Percentiles rank a stretch among this genome's conserved stretches.
phyloP scores from a whole-genome alignment of 345 rosid species.

The Brassica juncea region DNA sequence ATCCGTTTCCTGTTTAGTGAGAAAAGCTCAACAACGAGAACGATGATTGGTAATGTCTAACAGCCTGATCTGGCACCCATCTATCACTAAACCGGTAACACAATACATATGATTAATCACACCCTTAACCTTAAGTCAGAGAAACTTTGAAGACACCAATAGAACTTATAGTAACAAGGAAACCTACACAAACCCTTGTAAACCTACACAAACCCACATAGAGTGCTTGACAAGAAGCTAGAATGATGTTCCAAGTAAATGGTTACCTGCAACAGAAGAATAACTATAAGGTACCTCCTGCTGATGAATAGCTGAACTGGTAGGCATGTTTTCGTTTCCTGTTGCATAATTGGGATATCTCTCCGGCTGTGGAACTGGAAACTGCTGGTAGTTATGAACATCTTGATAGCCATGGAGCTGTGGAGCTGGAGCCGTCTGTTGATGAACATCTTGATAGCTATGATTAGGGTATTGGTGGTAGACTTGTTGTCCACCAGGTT shows the following conservation, averaged over 20 bases:
- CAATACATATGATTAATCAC: slow-evolving; percentile 13
- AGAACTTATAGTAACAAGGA: slow-evolving; percentile 1
- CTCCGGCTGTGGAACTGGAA: slow-evolving; percentile 52
- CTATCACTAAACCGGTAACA: not conserved
- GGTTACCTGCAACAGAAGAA: slow-evolving; percentile 99
- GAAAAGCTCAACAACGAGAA: not conserved
- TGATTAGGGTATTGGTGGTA: slow-evolving; percentile 57
- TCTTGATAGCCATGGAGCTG: slow-evolving; percentile 54
- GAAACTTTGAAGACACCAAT: not conserved
- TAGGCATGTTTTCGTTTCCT: slow-evolving; percentile 48
- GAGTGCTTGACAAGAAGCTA: slow-evolving; percentile 58
- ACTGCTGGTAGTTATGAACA: slow-evolving; percentile 48
- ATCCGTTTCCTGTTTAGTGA: not conserved
- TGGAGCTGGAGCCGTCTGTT: slow-evolving; percentile 41
- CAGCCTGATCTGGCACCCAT: slow-evolving; percentile 3
- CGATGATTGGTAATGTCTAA: not conserved
- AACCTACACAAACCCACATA: slow-evolving; percentile 12
- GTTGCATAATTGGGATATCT: slow-evolving; percentile 44
- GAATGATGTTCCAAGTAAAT: slow-evolving; percentile 56
- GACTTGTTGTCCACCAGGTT: slow-evolving; percentile 47
- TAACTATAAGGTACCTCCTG: slow-evolving; percentile 99
- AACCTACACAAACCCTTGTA: too few species aligned
- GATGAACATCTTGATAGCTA: slow-evolving; percentile 63
- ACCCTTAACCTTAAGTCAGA: not conserved
- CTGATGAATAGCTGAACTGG: slow-evolving; percentile 75